Evolutionary conservation across 257 asterid species (phyloP).

Genomic region (Fraxinus excelsior): DNA sequence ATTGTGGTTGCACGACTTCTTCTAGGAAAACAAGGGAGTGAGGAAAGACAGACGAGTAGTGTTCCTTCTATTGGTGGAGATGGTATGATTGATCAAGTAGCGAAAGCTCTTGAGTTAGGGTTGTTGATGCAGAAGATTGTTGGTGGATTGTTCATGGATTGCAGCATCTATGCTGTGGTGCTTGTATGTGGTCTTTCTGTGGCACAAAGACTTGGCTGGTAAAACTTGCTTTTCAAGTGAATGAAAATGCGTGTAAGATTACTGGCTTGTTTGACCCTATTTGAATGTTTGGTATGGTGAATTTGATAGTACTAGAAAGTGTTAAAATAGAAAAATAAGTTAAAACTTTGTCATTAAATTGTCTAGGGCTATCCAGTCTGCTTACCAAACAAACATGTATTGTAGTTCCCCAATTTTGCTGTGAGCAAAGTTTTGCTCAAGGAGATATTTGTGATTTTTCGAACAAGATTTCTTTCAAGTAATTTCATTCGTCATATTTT

Average conservation of each 20-base stretch:
- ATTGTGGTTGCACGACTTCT: slow-evolving; percentile 49
- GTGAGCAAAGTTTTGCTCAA: not conserved
- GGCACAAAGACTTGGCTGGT: slow-evolving; percentile 39
- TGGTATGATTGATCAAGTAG: slow-evolving; percentile 55
- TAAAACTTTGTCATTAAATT: not conserved
- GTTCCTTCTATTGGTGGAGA: slow-evolving; percentile 37
- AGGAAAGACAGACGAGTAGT: slow-evolving; percentile 25
- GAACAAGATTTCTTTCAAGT: not conserved
- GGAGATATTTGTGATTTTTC: not conserved
- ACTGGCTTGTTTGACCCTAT: not conserved
- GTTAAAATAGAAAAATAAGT: not conserved
- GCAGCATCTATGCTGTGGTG: slow-evolving; percentile 60
- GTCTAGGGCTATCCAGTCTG: not conserved
- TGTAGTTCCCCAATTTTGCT: not conserved
- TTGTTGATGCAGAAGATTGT: slow-evolving; percentile 48
- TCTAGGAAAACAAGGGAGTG: slow-evolving; percentile 32
- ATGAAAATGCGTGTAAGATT: not conserved
- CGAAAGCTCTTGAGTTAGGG: slow-evolving; percentile 57
- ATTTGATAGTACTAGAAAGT: not conserved
- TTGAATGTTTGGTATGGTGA: not conserved
- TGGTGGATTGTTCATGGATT: slow-evolving; percentile 67
- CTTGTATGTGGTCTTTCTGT: slow-evolving; percentile 56
- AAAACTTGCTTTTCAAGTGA: not conserved
- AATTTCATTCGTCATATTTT: not conserved
- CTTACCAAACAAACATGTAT: not conserved